These are phyloP conservation scores for Emergomyces pasteurianus DNA, from an alignment of 2,329 filamentous ascomycete genomes.

Conservation along the genomic window DNA sequence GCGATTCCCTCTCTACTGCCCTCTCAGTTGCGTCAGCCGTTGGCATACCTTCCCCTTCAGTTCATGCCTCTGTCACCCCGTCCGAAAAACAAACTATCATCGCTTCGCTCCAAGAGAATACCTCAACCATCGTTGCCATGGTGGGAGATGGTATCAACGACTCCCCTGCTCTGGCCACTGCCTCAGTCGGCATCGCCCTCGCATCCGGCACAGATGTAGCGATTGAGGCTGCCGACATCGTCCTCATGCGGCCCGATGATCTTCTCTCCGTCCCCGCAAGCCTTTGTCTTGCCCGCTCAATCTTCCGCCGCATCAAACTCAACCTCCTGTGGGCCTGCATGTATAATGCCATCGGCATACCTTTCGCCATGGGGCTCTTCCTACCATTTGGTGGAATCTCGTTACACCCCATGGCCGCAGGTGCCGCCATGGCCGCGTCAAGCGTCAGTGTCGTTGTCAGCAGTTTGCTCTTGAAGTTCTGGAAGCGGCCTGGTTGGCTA, in stretches of 20 bases:
- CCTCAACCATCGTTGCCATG: constrained; percentile 82
- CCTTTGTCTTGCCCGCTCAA: constrained; percentile 66
- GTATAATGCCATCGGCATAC: constrained; percentile 84
- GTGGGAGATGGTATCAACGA: constrained; percentile 98
- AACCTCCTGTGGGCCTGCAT: constrained; percentile 87
- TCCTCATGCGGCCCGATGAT: constrained; percentile 86
- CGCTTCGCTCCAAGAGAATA: constrained; percentile 58
- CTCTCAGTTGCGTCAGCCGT: constrained; percentile 71
- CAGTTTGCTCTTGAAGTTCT: constrained; percentile 73
- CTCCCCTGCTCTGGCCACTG: constrained; percentile 84
- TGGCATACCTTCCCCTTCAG: constrained; percentile 62
- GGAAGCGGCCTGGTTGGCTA: constrained; percentile 81
- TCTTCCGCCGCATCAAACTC: constrained; percentile 86
- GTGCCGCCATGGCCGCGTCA: constrained; percentile 83
- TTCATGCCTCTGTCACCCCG: constrained; percentile 79
- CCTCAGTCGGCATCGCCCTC: constrained; percentile 87
- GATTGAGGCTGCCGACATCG: constrained; percentile 92
- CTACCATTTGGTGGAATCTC: constrained; percentile 71
- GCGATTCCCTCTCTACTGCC: constrained; percentile 77
- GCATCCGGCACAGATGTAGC: constrained; percentile 89
- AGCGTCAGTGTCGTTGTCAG: constrained; percentile 82
- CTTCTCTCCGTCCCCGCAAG: constrained; percentile 86
- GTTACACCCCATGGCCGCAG: constrained; percentile 87
- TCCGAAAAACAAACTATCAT: constrained; percentile 85
- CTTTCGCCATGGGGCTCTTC: constrained; percentile 95